Conservation (phyloP, 306 rosid species). For the Prinsepia uniflora region DNA sequence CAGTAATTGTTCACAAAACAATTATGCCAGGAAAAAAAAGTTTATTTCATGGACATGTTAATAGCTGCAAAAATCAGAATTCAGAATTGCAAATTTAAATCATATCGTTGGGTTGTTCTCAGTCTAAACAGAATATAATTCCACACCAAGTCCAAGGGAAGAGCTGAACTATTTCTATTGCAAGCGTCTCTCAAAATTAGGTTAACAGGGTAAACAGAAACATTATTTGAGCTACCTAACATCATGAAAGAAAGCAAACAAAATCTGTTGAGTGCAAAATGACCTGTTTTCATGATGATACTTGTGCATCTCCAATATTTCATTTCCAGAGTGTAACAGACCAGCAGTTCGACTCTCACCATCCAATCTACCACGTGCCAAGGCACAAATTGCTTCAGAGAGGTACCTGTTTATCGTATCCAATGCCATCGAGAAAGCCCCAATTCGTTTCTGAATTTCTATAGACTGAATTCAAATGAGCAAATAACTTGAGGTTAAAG, state of each 20-base stretch:
- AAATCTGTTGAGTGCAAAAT: slow-evolving; percentile 7
- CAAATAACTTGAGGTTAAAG: background rate
- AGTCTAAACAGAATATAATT: background rate
- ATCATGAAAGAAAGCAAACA: background rate
- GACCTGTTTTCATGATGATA: slow-evolving; percentile 79
- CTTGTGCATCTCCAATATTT: slow-evolving; percentile 70
- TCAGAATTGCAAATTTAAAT: background rate
- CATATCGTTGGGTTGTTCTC: background rate
- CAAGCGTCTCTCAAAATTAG: background rate
- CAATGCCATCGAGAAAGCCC: slow-evolving; percentile 89
- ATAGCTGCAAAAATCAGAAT: background rate
- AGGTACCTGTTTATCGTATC: slow-evolving; percentile 93
- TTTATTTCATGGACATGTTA: background rate
- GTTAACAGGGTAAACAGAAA: slow-evolving; percentile 5
- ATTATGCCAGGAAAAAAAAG: background rate
- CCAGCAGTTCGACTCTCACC: slow-evolving; percentile 92
- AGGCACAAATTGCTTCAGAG: slow-evolving; percentile 85
- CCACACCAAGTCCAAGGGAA: background rate
- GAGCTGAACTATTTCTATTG: background rate
- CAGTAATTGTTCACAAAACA: background rate
- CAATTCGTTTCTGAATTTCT: slow-evolving; percentile 91
- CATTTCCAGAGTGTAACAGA: slow-evolving; percentile 89
- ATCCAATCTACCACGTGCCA: slow-evolving; percentile 89
- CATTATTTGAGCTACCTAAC: background rate
- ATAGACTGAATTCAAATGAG: slow-evolving; percentile 53